phyloP scores from a whole-genome alignment of 1,284 basidiomycete species.

The Ceratobasidium sp. region DNA sequence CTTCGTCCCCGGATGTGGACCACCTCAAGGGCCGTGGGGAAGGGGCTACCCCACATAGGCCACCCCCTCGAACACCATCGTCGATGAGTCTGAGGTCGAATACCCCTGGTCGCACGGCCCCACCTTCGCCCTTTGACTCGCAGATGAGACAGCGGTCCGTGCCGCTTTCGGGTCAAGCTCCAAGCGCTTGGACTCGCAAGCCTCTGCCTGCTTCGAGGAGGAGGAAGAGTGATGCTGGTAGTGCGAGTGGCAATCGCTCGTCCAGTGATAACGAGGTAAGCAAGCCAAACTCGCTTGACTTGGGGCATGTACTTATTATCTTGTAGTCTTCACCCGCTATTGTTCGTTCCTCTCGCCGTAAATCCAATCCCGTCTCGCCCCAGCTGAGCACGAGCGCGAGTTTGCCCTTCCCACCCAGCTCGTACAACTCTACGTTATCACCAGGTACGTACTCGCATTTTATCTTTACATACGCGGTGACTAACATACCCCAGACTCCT shows the following conservation, averaged over 20 bases:
- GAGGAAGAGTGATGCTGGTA: slow-evolving; percentile 70
- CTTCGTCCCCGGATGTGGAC: slow-evolving; percentile 44
- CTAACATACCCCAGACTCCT: slow-evolving; percentile 30
- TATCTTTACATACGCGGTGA: not conserved
- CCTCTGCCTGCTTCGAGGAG: slow-evolving; percentile 57
- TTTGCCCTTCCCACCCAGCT: slow-evolving; percentile 49
- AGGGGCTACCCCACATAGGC: slow-evolving; percentile 52
- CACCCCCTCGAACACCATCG: slow-evolving; percentile 19
- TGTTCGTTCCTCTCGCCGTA: slow-evolving; percentile 58
- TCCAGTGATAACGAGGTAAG: slow-evolving; percentile 35
- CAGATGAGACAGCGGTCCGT: slow-evolving; percentile 67
- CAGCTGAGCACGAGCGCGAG: slow-evolving; percentile 47
- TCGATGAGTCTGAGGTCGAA: slow-evolving; percentile 50
- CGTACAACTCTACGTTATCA: slow-evolving; percentile 27
- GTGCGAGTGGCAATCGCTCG: slow-evolving; percentile 49
- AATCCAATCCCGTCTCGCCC: slow-evolving; percentile 70
- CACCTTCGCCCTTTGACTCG: slow-evolving; percentile 65
- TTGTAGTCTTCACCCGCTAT: slow-evolving; percentile 32
- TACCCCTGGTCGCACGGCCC: slow-evolving; percentile 54
- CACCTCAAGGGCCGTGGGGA: slow-evolving; percentile 54
- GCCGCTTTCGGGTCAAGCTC: slow-evolving; percentile 59
- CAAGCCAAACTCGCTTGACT: not conserved
- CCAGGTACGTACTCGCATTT: slow-evolving; percentile 21
- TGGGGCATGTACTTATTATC: slow-evolving; percentile 1
- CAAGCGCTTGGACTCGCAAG: slow-evolving; percentile 70